Evolutionary conservation across 2,329 filamentous ascomycete species (phyloP).

Genomic region (Botrytis sinoallii): DNA sequence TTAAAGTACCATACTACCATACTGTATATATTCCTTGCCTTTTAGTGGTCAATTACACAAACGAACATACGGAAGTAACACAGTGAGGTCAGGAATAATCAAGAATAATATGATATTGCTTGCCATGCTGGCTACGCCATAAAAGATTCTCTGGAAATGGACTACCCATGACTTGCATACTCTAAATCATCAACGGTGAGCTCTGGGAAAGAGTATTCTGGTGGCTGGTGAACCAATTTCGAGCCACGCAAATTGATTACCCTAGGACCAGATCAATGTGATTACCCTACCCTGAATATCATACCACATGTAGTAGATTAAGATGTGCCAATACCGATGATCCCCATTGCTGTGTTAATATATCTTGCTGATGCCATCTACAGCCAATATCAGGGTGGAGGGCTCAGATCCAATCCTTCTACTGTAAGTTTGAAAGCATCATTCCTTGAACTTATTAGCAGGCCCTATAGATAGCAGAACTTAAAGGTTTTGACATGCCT

Average conservation of each 20-base stretch:
- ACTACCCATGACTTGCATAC: not conserved
- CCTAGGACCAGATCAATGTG: not conserved
- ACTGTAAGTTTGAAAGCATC: slow-evolving; percentile 62
- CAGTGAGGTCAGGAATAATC: not conserved
- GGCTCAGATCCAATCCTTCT: slow-evolving; percentile 55
- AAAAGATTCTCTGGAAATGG: not conserved
- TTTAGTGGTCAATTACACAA: not conserved
- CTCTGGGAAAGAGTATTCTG: not conserved
- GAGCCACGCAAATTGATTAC: not conserved
- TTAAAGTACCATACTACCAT: not conserved
- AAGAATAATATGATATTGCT: not conserved
- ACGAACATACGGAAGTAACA: not conserved
- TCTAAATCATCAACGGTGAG: not conserved
- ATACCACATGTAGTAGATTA: not conserved
- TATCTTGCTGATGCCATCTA: not conserved
- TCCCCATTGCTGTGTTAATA: not conserved
- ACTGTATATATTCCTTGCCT: not conserved
- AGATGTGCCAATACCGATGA: not conserved
- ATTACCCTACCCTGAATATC: not conserved
- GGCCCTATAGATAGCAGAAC: not conserved
- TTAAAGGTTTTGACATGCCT: slow-evolving; percentile 48
- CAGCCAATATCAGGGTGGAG: slow-evolving; percentile 38
- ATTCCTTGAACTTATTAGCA: slow-evolving; percentile 42
- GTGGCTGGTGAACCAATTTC: not conserved
- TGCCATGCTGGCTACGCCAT: not conserved